Evolutionary conservation across 2,329 filamentous ascomycete species (phyloP).

Genomic region (Phyllosticta citriasiana): DNA sequence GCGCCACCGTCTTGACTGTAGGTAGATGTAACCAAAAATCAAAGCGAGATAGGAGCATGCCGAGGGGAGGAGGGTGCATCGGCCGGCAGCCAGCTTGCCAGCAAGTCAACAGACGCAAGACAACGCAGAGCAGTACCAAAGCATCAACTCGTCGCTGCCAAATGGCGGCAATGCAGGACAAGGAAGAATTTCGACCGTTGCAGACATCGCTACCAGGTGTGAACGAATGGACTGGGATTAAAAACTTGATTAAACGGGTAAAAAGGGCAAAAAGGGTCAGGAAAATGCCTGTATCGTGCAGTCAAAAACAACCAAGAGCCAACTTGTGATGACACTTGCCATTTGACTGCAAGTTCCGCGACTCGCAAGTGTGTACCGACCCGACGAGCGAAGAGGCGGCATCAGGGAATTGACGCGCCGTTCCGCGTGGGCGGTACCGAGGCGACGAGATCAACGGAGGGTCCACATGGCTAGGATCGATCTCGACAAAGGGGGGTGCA

Average conservation of each 20-base stretch:
- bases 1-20: too few relatives aligned
- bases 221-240: not conserved
- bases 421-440: not conserved
- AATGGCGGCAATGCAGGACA: not conserved
- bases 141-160: not conserved
- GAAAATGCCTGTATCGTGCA: not conserved
- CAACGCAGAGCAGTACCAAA: too few relatives aligned
- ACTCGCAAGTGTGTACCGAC: not conserved
- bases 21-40: too few relatives aligned
- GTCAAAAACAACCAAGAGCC: not conserved
- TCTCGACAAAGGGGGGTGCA: not conserved
- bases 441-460: not conserved
- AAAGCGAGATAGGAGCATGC: too few relatives aligned
- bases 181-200: not conserved
- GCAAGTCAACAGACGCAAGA: too few relatives aligned
- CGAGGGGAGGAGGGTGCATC: too few relatives aligned
- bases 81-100: too few relatives aligned
- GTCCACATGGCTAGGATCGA: not conserved
- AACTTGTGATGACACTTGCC: not conserved
- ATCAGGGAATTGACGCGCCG: not conserved
- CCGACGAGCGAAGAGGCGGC: not conserved
- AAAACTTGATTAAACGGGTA: not conserved
- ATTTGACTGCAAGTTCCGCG: not conserved
- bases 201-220: not conserved
- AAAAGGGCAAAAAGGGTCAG: not conserved